phyloP scores from a whole-genome alignment of 108 stramenopile genomes.

The Seminavis robusta region DNA sequence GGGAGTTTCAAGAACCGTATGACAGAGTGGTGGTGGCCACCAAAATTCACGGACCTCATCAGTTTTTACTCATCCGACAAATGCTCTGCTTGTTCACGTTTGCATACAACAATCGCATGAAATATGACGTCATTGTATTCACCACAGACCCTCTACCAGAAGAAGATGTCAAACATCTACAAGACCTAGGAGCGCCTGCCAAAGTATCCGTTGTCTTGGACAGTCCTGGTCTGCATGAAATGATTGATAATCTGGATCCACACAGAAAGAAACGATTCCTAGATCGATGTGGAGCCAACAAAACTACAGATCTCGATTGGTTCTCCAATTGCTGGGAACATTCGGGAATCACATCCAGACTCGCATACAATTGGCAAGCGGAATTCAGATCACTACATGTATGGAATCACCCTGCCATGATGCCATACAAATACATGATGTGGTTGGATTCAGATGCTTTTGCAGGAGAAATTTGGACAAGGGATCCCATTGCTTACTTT shows the following conservation, averaged over 20 bases:
- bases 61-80: constrained; percentile 19
- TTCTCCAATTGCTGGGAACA: constrained; percentile 14
- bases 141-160: constrained; percentile 12
- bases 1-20: too few relatives aligned
- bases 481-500: constrained; percentile 40
- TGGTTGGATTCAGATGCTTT: constrained; percentile 58
- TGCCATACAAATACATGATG: constrained; percentile 45
- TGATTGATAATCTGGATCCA: constrained; percentile 11
- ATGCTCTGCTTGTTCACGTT: constrained; percentile 32
- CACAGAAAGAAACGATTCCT: constrained; percentile 8
- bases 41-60: constrained; percentile 36
- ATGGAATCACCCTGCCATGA: constrained; percentile 32
- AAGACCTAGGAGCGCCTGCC: constrained; percentile 24
- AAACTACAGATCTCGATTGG: constrained; percentile 16
- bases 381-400: constrained; percentile 51
- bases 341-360: neutral
- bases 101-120: constrained; percentile 32
- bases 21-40: constrained; percentile 43
- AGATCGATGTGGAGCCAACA: constrained; percentile 21
- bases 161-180: constrained; percentile 2
- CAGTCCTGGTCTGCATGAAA: constrained; percentile 25
- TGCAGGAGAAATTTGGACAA: constrained; percentile 27
- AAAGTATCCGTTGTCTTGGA: constrained; percentile 40
- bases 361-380: constrained; percentile 35
- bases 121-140: constrained; percentile 47